Percentiles rank a stretch among this genome's conserved stretches.
phyloP scores from a whole-genome alignment of 129 eudicot genomes.

The Solidago caesia region DNA sequence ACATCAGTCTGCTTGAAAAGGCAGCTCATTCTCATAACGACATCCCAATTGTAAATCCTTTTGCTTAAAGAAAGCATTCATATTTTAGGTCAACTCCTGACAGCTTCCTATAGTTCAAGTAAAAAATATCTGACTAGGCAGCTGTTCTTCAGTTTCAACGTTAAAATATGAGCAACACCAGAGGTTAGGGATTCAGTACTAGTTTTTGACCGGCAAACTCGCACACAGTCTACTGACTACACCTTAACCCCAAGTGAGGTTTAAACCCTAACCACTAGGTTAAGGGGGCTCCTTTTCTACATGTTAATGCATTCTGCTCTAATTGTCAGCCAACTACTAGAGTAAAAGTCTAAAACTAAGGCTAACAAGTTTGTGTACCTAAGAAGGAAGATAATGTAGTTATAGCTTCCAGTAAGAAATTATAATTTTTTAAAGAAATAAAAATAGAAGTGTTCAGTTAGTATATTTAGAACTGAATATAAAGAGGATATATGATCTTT shows the following conservation, averaged over 20 bases:
- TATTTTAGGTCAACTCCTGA: slow-evolving; percentile 7
- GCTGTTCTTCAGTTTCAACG: neutral
- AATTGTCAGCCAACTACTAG: too few species aligned
- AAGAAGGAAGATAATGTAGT: too few species aligned
- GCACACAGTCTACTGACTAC: too few species aligned
- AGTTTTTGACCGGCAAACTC: neutral
- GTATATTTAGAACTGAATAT: neutral
- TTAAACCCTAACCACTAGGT: too few species aligned
- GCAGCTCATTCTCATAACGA: neutral
- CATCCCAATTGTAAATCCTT: neutral
- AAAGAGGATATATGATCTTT: neutral
- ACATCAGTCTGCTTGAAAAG: neutral
- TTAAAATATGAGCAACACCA: neutral
- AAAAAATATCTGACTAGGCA: neutral
- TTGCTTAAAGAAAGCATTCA: neutral
- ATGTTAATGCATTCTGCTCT: too few species aligned
- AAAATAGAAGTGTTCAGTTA: neutral
- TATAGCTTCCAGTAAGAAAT: too few species aligned
- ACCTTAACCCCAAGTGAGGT: too few species aligned
- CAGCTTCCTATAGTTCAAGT: neutral
- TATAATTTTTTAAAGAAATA: too few species aligned
- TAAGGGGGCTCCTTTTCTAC: too few species aligned
- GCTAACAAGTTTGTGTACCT: too few species aligned
- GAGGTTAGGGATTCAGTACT: neutral
- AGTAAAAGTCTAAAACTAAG: too few species aligned